Evolutionary conservation across 306 rosid species (phyloP).

Genomic region (Ormosia semicastrata): DNA sequence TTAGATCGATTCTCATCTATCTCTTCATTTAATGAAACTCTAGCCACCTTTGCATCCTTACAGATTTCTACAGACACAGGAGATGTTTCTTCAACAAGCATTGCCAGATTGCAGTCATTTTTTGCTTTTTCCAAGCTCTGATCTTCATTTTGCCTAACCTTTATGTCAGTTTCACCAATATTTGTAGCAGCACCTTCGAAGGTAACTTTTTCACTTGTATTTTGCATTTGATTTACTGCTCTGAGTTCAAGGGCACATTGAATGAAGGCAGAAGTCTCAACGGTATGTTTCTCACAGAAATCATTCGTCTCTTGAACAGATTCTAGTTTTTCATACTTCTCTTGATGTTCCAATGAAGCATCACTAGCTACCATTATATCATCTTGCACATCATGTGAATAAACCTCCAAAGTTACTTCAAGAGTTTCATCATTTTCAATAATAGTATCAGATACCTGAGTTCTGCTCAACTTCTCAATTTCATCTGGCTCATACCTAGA

Average conservation of each 20-base stretch:
- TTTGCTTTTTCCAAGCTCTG: conserved; percentile 32
- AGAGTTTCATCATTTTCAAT: conserved; percentile 34
- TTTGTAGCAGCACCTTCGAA: conserved; percentile 25
- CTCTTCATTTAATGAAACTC: conserved; percentile 41
- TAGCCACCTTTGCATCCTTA: conserved; percentile 36
- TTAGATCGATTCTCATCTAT: conserved; percentile 34
- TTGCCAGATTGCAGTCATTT: conserved; percentile 32
- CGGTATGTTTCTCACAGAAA: conserved; percentile 33
- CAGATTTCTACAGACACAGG: conserved; percentile 31
- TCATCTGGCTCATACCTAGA: conserved; percentile 39
- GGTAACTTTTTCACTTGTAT: conserved; percentile 25
- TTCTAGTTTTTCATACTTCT: conserved; percentile 30
- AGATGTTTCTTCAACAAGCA: conserved; percentile 45
- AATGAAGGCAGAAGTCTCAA: conserved; percentile 39
- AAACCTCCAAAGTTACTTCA: conserved; percentile 30
- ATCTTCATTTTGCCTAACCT: conserved; percentile 42
- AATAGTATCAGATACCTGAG: conserved; percentile 26
- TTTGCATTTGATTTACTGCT: conserved; percentile 33
- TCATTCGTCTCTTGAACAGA: conserved; percentile 33
- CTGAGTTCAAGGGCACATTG: conserved; percentile 33
- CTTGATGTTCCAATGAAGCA: conserved; percentile 37
- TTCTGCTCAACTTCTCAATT: conserved; percentile 35
- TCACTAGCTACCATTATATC: conserved; percentile 25
- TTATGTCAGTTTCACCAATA: conserved; percentile 30
- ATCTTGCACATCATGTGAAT: conserved; percentile 35